Evolutionary conservation across 352 stramenopile species (phyloP).

Genomic region (Globisporangium heterothallicum): DNA sequence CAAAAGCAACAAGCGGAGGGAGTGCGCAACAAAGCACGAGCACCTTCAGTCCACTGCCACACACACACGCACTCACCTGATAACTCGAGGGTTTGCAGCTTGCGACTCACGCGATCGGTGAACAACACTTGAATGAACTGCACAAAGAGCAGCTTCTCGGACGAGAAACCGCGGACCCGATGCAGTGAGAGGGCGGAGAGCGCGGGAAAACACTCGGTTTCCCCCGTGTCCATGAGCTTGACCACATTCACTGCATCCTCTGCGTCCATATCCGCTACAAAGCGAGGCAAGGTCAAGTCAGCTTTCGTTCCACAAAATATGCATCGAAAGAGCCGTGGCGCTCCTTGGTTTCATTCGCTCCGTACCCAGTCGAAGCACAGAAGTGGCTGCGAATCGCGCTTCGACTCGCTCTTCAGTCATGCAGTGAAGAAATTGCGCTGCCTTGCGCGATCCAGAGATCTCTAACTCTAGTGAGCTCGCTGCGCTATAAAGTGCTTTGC

Average conservation of each 20-base stretch:
- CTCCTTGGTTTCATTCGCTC: too few relatives aligned
- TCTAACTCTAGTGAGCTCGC: slow-evolving; percentile 23
- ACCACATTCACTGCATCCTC: slow-evolving; percentile 24
- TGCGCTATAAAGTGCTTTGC: slow-evolving; percentile 22
- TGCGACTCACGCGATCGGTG: slow-evolving; percentile 35
- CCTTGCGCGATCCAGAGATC: slow-evolving; percentile 8
- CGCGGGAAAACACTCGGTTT: slow-evolving; percentile 33
- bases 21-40: background rate
- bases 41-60: background rate
- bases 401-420: slow-evolving; percentile 18
- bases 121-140: slow-evolving; percentile 52
- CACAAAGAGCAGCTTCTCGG: slow-evolving; percentile 25
- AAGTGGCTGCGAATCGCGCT: slow-evolving; percentile 21
- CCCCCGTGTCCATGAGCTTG: slow-evolving; percentile 25
- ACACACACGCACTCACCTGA: slow-evolving; percentile 12
- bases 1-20: background rate
- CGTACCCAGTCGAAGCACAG: slow-evolving; percentile 18
- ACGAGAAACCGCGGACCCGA: slow-evolving; percentile 21
- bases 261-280: slow-evolving; percentile 9
- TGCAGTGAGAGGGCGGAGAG: slow-evolving; percentile 26
- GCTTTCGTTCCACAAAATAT: background rate
- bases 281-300: background rate
- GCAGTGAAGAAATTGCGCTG: slow-evolving; percentile 17
- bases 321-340: too few relatives aligned
- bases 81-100: slow-evolving; percentile 27